Evolutionary conservation across 1,139 yeast species (phyloP), one percentile per base, ranked within the genome.

Genomic region (Suhomyces bolitotheri): DNA sequence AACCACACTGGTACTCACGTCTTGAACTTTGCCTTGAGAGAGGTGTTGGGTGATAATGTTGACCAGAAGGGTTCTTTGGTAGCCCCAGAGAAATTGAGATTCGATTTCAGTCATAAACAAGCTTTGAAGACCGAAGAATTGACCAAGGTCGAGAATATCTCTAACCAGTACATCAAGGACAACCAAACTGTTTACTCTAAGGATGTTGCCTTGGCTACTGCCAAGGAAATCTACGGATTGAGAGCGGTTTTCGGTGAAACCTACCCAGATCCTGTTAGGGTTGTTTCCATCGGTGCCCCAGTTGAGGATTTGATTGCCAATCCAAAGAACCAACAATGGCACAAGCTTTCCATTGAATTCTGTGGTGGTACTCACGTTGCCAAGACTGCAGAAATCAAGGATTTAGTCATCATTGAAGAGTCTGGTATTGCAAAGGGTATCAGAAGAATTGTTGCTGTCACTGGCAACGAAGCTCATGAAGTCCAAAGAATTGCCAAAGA

Each of bases 191-290:
- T 92, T 16, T 90, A 74, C 60, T 76, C 95, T 44, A 77, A 87
- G 64, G 95, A 90, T 32, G 96, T 92, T 43, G 67, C 83, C 11
- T 75, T 94, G 46, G 75, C 71, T 13, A 58, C 66, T 41, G 98
- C 97, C 25, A 78, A 76, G 53, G 66, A 76, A 36, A 90, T 92
- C 50, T 66, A 64, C 47, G 95, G 97, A 17, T 80, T 94, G 37
- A 86, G 98, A 66, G 98, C 98, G 36, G 98, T 92, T 27, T 94
- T 92, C 56, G 98, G 98, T 52, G 99, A 92, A 71, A 88, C 96
- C 4, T 92, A 92, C 58, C 99, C 99, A 25, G 97, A 92, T 56
- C 99, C 98, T 30, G 99, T 92, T 22, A 81, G 98, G 60, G 98
- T 92, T 50, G 97, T 92, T 37, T 86, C 96, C 24, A 86, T 94